phyloP scores from a whole-genome alignment of 306 rosid genomes.

The Hippophae rhamnoides region DNA sequence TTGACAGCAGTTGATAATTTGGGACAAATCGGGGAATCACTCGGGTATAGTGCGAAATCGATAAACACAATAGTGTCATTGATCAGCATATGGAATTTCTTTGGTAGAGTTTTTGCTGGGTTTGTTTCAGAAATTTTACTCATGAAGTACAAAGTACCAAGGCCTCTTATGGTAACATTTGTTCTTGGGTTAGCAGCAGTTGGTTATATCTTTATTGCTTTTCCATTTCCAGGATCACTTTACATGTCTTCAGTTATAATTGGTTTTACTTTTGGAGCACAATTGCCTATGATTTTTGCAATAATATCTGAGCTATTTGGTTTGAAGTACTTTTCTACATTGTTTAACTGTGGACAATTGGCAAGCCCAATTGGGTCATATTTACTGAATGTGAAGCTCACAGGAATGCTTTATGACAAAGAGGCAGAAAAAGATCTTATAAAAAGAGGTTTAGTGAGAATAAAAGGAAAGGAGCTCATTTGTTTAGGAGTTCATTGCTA shows the following conservation, averaged over 20 bases:
- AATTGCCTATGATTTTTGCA: constrained; percentile 35
- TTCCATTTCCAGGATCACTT: constrained; percentile 32
- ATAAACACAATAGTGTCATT: constrained; percentile 30
- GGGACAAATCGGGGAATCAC: constrained; percentile 47
- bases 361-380: constrained; percentile 44
- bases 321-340: constrained; percentile 34
- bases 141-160: constrained; percentile 24
- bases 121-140: constrained; percentile 34
- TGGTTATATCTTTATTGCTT: constrained; percentile 35
- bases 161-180: constrained; percentile 36
- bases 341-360: constrained; percentile 41
- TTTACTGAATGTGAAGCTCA: constrained; percentile 33
- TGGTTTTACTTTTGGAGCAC: constrained; percentile 46
- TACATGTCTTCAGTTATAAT: constrained; percentile 34
- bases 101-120: constrained; percentile 39
- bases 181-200: constrained; percentile 30
- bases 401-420: constrained; percentile 30
- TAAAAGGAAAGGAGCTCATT: constrained; percentile 27
- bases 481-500: constrained; percentile 11
- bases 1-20: constrained; percentile 37
- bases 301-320: constrained; percentile 51
- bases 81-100: constrained; percentile 47
- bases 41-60: constrained; percentile 26
- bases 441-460: constrained; percentile 16
- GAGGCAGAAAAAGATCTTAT: constrained; percentile 28